Evolutionary conservation across 2,329 filamentous ascomycete genomes (phyloP).

Genomic region (Cadophora sp.): DNA sequence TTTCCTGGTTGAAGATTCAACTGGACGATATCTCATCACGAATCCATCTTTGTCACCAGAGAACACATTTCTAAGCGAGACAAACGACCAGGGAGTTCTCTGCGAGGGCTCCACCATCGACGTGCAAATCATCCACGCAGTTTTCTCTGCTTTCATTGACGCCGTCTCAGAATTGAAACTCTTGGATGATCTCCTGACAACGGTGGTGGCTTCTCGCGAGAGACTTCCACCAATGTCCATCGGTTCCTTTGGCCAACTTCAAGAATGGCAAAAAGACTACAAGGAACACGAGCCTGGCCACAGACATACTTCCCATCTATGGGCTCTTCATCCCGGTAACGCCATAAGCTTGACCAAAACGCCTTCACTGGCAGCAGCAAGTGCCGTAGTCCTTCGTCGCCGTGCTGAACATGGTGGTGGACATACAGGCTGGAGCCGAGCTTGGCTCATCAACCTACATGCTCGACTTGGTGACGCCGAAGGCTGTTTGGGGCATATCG

Average conservation of each 20-base stretch:
- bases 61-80: slow-evolving; percentile 43
- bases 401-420: slow-evolving; percentile 51
- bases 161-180: slow-evolving; percentile 40
- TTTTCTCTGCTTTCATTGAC: slow-evolving; percentile 46
- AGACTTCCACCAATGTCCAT: slow-evolving; percentile 39
- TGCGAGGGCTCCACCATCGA: slow-evolving; percentile 56
- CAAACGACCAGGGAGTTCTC: slow-evolving; percentile 43
- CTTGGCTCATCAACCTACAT: slow-evolving; percentile 54
- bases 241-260: slow-evolving; percentile 47
- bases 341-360: slow-evolving; percentile 48
- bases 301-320: slow-evolving; percentile 54
- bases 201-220: slow-evolving; percentile 17
- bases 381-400: slow-evolving; percentile 43
- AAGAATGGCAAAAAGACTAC: slow-evolving; percentile 52
- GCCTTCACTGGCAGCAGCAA: slow-evolving; percentile 41
- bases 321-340: slow-evolving; percentile 51
- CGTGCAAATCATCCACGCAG: slow-evolving; percentile 50
- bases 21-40: slow-evolving; percentile 45
- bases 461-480: slow-evolving; percentile 51
- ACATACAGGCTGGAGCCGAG: slow-evolving; percentile 56
- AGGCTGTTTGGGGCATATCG: slow-evolving; percentile 48
- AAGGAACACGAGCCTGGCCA: slow-evolving; percentile 52
- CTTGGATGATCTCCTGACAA: slow-evolving; percentile 43
- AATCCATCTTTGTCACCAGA: slow-evolving; percentile 50
- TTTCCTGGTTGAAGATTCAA: slow-evolving; percentile 44